A percentile compares a stretch with the other conserved stretches of the same genome.
phyloP scores from a whole-genome alignment of 169 alveolate species.

The Cyclospora cayetanensis region DNA sequence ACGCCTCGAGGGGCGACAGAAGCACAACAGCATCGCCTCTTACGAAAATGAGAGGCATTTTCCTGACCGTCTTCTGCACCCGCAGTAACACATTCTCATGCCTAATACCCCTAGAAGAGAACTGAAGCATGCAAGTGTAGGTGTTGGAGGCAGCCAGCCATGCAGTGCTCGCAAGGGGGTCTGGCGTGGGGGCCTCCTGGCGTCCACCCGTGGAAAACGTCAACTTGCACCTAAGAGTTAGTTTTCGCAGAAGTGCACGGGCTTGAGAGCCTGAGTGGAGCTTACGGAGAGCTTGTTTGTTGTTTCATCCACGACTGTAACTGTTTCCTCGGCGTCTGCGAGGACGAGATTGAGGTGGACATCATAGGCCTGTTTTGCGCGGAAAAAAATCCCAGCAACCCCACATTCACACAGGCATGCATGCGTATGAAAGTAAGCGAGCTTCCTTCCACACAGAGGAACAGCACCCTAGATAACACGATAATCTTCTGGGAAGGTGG shows the following conservation, averaged over 20 bases:
- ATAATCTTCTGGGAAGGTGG: too few species aligned
- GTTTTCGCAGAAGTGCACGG: background rate
- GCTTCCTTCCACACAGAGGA: too few species aligned
- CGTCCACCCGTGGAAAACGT: too few species aligned
- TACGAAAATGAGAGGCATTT: constrained; percentile 85
- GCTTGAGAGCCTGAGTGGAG: background rate
- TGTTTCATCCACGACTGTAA: constrained; percentile 75
- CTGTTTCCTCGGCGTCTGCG: constrained; percentile 90
- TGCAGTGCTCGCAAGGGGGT: background rate
- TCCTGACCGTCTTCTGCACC: constrained; percentile 79
- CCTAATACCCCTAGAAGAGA: constrained; percentile 31
- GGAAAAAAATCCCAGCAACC: background rate
- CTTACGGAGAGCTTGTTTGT: constrained; percentile 18
- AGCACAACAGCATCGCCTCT: constrained; percentile 92
- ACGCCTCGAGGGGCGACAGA: constrained; percentile 80
- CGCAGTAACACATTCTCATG: too few species aligned
- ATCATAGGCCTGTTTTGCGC: constrained; percentile 87
- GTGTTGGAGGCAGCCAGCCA: background rate
- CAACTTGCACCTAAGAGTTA: background rate
- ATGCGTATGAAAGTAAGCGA: too few species aligned
- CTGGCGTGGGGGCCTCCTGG: too few species aligned
- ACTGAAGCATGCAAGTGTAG: background rate
- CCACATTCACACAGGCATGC: background rate
- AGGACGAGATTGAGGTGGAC: constrained; percentile 92
- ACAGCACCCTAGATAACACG: too few species aligned